phyloP scores from a whole-genome alignment of 495 filamentous ascomycete genomes.

The Terfezia boudieri region DNA sequence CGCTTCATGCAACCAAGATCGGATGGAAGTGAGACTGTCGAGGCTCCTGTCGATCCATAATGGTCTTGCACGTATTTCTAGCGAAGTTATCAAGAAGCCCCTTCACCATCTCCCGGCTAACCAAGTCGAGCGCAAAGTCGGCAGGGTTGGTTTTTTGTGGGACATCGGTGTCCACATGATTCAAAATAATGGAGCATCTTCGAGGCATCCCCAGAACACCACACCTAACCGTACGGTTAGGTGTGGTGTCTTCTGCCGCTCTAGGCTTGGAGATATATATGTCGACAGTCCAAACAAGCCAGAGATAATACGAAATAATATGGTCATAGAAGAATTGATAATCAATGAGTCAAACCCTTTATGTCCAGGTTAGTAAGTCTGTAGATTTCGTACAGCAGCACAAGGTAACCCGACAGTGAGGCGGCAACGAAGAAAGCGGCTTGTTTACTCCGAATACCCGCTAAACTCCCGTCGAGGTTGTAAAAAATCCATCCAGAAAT shows the following conservation, averaged over 20 bases:
- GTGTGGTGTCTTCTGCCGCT: no score
- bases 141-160: conserved; percentile 46
- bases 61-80: conserved; percentile 10
- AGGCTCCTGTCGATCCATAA: conserved; percentile 1
- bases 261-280: conserved; percentile 33
- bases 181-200: conserved; percentile 44
- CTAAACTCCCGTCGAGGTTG: conserved; percentile 32
- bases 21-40: conserved; percentile 36
- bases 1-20: conserved; percentile 43
- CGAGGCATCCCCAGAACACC: conserved; percentile 37
- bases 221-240: no score
- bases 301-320: conserved; percentile 34
- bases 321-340: conserved; percentile 31
- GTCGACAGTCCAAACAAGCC: conserved; percentile 32
- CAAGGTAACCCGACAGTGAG: conserved; percentile 48
- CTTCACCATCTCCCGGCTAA: conserved; percentile 38
- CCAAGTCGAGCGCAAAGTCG: conserved; percentile 53
- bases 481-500: conserved; percentile 52
- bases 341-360: conserved; percentile 50
- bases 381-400: conserved; percentile 50
- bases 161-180: conserved; percentile 36
- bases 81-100: conserved; percentile 33
- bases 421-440: conserved; percentile 45
- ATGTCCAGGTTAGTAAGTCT: conserved; percentile 43
- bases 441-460: conserved; percentile 42